phyloP scores from a whole-genome alignment of 306 rosid species.

The Vachellia collinsii region DNA sequence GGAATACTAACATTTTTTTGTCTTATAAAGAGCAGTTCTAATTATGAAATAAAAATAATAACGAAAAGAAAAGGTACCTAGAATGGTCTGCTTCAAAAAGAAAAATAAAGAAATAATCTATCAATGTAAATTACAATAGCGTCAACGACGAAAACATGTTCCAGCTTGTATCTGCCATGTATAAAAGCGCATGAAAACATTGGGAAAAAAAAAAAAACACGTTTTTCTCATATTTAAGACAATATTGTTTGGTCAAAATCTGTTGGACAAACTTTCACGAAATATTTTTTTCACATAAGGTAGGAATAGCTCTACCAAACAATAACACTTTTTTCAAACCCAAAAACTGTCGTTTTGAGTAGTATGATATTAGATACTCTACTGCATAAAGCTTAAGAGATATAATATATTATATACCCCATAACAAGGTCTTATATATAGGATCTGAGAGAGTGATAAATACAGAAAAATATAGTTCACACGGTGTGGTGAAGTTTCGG shows the following conservation, averaged over 20 bases:
- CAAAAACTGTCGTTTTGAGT: neutral
- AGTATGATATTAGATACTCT: neutral
- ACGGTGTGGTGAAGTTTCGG: neutral
- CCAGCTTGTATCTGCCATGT: neutral
- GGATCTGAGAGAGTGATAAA: neutral
- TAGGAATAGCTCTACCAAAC: no score
- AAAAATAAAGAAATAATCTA: neutral
- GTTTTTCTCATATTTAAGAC: neutral
- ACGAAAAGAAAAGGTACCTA: neutral
- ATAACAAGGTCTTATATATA: no score
- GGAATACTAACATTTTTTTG: neutral
- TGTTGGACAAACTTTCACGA: no score
- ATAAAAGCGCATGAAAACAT: neutral
- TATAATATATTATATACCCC: neutral
- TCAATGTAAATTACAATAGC: no score
- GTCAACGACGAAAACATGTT: no score
- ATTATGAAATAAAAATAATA: neutral
- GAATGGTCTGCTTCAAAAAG: neutral
- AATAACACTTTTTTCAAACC: no score
- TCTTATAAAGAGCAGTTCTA: neutral
- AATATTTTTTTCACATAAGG: no score
- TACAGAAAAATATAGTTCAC: slow-evolving; percentile 25
- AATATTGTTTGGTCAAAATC: no score
- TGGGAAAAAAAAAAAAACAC: neutral
- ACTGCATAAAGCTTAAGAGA: slow-evolving; percentile 7